A percentile compares a stretch with the other conserved stretches of the same genome.
Evolutionary conservation across 257 asterid genomes (phyloP).

Genomic region (Leptodermis oblonga): DNA sequence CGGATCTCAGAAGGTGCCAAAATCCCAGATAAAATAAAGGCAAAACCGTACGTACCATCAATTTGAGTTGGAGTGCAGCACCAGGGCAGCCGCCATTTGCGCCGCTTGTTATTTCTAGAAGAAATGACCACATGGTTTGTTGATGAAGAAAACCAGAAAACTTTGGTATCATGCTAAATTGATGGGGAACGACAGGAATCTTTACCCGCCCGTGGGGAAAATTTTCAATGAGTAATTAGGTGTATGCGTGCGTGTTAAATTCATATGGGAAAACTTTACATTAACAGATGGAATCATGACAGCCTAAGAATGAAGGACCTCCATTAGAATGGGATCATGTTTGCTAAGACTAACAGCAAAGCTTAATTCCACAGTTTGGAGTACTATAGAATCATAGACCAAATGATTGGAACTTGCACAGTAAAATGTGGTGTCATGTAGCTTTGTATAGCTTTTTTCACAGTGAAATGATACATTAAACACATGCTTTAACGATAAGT

Average conservation of each 20-base stretch:
- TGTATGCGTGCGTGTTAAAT: neutral
- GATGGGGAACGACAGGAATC: slow-evolving; percentile 11
- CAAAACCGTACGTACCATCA: neutral
- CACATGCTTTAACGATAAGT: no score
- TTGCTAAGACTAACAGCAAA: no score
- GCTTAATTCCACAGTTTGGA: no score
- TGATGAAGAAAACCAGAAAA: neutral
- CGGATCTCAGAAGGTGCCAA: neutral
- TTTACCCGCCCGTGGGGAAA: neutral
- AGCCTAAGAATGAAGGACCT: neutral
- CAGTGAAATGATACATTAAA: no score
- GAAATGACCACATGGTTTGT: neutral
- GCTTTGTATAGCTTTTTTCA: no score
- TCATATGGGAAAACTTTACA: no score
- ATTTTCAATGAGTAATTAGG: neutral
- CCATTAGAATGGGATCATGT: no score
- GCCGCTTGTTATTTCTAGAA: neutral
- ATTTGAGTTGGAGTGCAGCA: no score
- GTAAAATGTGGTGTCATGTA: no score
- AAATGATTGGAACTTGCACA: no score
- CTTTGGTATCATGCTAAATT: neutral
- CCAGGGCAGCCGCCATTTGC: no score
- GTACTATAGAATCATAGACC: no score
- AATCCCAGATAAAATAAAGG: neutral
- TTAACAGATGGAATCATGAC: neutral